Percentiles rank a stretch among this genome's conserved stretches.
Evolutionary conservation across 1,284 basidiomycete genomes (phyloP).

Genomic region (Exobasidium rhododendri): DNA sequence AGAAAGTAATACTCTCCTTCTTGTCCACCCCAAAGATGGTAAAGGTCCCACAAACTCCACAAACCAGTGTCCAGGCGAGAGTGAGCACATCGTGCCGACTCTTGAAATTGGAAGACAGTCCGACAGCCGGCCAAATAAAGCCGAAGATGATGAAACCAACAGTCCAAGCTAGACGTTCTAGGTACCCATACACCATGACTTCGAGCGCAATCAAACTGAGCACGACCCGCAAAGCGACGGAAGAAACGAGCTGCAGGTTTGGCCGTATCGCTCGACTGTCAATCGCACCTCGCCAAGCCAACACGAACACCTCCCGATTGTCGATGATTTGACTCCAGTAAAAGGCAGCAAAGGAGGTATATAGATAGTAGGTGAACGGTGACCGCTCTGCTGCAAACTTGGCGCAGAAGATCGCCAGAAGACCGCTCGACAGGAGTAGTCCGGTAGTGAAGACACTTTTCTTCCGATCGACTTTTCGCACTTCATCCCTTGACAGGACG

Average conservation of each 20-base stretch:
- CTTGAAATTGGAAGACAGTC: constrained; percentile 29
- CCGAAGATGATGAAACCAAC: constrained; percentile 67
- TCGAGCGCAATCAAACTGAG: constrained; percentile 53
- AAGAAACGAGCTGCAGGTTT: neutral
- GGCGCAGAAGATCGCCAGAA: constrained; percentile 28
- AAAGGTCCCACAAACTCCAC: constrained; percentile 65
- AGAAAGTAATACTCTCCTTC: constrained; percentile 60
- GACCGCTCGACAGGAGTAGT: neutral
- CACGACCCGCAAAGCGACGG: constrained; percentile 7
- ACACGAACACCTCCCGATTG: constrained; percentile 23
- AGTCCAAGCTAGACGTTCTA: constrained; percentile 69
- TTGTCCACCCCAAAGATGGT: constrained; percentile 73
- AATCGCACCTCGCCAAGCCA: neutral
- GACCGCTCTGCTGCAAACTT: constrained; percentile 67
- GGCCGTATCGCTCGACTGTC: neutral
- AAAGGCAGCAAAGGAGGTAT: constrained; percentile 70
- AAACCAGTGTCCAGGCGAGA: constrained; percentile 62
- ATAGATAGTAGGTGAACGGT: constrained; percentile 73
- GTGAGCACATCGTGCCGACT: constrained; percentile 50
- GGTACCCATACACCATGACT: constrained; percentile 68
- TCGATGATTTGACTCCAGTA: constrained; percentile 60
- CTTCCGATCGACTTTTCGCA: neutral
- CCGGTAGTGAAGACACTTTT: neutral
- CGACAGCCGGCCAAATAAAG: constrained; percentile 61
- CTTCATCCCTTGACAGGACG: constrained; percentile 19